Conservation (phyloP, 2,329 filamentous ascomycete species). For the Botrytis galanthina region DNA sequence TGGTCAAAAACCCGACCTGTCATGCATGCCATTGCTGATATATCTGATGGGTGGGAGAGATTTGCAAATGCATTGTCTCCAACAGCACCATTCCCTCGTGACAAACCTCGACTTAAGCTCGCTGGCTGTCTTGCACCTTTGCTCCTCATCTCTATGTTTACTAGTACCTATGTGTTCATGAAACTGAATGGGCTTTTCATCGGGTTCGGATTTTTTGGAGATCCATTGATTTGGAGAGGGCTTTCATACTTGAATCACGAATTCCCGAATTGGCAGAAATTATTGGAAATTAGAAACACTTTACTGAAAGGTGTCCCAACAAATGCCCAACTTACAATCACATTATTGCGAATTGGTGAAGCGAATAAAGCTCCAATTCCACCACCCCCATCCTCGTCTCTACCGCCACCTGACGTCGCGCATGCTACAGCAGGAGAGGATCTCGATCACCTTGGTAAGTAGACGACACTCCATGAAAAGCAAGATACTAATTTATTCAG, state of each 20-base stretch:
- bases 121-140: slow-evolving; percentile 52
- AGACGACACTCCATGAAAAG: slow-evolving; percentile 20
- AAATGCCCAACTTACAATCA: slow-evolving; percentile 80
- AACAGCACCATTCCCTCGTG: slow-evolving; percentile 58
- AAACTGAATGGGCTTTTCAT: slow-evolving; percentile 65
- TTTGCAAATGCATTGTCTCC: slow-evolving; percentile 64
- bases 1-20: slow-evolving; percentile 73
- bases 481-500: slow-evolving; percentile 24
- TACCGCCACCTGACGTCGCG: slow-evolving; percentile 42
- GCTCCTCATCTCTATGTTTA: slow-evolving; percentile 52
- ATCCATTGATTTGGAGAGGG: slow-evolving; percentile 65
- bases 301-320: slow-evolving; percentile 80
- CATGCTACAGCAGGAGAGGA: slow-evolving; percentile 50
- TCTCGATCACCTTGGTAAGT: slow-evolving; percentile 50
- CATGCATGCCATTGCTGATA: slow-evolving; percentile 63
- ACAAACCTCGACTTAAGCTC: slow-evolving; percentile 53
- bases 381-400: slow-evolving; percentile 51
- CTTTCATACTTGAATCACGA: slow-evolving; percentile 58
- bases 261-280: slow-evolving; percentile 71
- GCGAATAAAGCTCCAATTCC: slow-evolving; percentile 76
- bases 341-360: slow-evolving; percentile 77
- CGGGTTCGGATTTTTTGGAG: slow-evolving; percentile 79
- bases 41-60: slow-evolving; percentile 62
- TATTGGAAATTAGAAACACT: slow-evolving; percentile 72
- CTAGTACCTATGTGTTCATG: slow-evolving; percentile 57